Evolutionary conservation across 2,329 filamentous ascomycete genomes (phyloP).

Genomic region (Rutstroemia sydowiana): DNA sequence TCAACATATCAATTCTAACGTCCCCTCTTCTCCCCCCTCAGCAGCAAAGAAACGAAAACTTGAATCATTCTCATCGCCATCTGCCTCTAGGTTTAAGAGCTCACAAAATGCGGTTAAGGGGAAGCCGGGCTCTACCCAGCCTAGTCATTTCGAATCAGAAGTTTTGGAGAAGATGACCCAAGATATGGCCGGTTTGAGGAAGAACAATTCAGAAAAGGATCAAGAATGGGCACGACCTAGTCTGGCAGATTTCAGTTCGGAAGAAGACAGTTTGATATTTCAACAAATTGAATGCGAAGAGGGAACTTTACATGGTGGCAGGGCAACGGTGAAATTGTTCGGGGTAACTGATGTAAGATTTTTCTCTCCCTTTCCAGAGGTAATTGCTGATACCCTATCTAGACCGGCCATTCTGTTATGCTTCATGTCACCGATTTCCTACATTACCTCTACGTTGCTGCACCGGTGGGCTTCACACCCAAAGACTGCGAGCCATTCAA

Average conservation of each 20-base stretch:
- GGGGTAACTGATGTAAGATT: constrained; percentile 71
- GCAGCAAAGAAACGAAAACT: constrained; percentile 73
- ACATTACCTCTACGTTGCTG: constrained; percentile 91
- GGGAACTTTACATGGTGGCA: constrained; percentile 70
- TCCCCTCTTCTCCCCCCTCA: constrained; percentile 44
- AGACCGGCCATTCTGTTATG: constrained; percentile 79
- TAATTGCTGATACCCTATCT: constrained; percentile 19
- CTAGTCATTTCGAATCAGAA: constrained; percentile 85
- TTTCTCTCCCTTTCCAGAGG: not conserved
- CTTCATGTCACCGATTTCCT: constrained; percentile 93
- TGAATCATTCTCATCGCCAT: constrained; percentile 50
- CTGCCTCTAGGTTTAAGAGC: constrained; percentile 50
- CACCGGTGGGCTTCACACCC: constrained; percentile 72
- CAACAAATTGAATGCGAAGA: constrained; percentile 96
- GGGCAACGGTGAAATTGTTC: constrained; percentile 79
- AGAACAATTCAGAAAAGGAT: constrained; percentile 84
- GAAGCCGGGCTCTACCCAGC: constrained; percentile 64
- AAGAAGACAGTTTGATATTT: constrained; percentile 69
- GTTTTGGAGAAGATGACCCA: constrained; percentile 94
- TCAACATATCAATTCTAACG: constrained; percentile 43
- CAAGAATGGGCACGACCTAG: constrained; percentile 77
- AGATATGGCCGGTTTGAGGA: constrained; percentile 78
- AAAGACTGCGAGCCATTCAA: constrained; percentile 74
- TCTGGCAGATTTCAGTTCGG: constrained; percentile 53
- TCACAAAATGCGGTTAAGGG: constrained; percentile 56